Evolutionary conservation across 1,284 basidiomycete genomes (phyloP).

Genomic region (Cutaneotrichosporon spelunceum): DNA sequence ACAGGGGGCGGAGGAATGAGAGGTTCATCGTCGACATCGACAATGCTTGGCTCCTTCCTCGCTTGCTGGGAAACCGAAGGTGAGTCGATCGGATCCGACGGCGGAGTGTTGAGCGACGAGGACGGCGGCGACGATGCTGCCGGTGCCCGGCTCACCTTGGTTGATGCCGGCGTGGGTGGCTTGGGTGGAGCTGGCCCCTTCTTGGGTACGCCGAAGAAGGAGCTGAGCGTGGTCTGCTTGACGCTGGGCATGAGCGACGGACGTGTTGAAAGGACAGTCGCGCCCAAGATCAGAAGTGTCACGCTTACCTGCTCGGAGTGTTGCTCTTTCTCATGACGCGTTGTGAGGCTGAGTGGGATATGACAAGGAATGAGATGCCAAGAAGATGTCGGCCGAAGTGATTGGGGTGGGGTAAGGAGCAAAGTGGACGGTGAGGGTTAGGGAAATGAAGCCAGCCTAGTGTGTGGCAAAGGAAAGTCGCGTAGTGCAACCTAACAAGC

Average conservation of each 20-base stretch:
- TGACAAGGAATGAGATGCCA: neutral
- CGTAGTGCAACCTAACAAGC: too few species aligned
- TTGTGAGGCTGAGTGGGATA: neutral
- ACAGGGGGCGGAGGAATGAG: constrained; percentile 3
- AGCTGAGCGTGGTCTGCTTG: constrained; percentile 51
- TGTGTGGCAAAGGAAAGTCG: neutral
- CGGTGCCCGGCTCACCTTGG: constrained; percentile 15
- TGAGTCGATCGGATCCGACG: constrained; percentile 34
- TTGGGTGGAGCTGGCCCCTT: constrained; percentile 24
- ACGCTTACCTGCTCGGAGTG: neutral
- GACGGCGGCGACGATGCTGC: constrained; percentile 19
- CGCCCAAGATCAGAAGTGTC: neutral
- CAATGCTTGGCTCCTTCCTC: constrained; percentile 10
- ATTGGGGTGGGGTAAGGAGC: neutral
- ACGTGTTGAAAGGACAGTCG: neutral
- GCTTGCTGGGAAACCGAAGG: constrained; percentile 21
- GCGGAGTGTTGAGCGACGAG: constrained; percentile 31
- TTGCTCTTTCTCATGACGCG: neutral
- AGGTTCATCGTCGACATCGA: constrained; percentile 19
- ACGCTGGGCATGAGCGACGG: constrained; percentile 20
- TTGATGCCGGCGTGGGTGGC: constrained; percentile 8
- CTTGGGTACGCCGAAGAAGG: constrained; percentile 51
- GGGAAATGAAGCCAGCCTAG: neutral
- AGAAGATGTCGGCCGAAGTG: constrained; percentile 2
- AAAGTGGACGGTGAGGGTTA: neutral